phyloP scores from a whole-genome alignment of 305 asterid species.

The Salvia sclarea region DNA sequence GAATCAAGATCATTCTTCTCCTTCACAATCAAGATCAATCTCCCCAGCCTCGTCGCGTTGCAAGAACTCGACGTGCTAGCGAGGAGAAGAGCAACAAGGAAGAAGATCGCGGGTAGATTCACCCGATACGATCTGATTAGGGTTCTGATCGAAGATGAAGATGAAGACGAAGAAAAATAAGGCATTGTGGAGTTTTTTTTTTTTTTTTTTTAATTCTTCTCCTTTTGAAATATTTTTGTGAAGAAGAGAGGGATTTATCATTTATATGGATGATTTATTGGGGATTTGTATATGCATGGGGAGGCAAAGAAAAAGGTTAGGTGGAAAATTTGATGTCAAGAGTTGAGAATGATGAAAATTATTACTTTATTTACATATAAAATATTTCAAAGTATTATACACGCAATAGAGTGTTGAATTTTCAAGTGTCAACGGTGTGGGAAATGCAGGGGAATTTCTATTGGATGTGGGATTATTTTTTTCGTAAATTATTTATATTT shows the following conservation, averaged over 20 bases:
- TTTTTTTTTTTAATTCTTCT: background rate
- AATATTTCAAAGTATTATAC: constrained; percentile 23
- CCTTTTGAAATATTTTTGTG: background rate
- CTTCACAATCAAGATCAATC: constrained; percentile 22
- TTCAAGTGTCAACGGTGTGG: constrained; percentile 53
- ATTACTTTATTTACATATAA: background rate
- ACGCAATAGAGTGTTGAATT: constrained; percentile 44
- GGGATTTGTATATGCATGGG: constrained; percentile 32
- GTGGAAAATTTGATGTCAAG: constrained; percentile 37
- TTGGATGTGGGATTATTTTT: constrained; percentile 31
- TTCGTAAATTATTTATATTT: constrained; percentile 6
- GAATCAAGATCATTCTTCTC: constrained; percentile 31
- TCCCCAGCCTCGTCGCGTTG: constrained; percentile 34
- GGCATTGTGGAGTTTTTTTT: constrained; percentile 6
- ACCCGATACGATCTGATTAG: constrained; percentile 3
- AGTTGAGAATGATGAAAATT: constrained; percentile 24
- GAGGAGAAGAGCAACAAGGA: constrained; percentile 33
- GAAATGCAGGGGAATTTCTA: background rate
- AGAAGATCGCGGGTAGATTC: constrained; percentile 8
- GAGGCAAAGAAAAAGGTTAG: constrained; percentile 20
- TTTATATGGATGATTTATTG: background rate
- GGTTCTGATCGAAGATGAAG: constrained; percentile 16
- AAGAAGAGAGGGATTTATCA: constrained; percentile 5
- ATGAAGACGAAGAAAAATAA: background rate
- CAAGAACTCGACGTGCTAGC: constrained; percentile 19